Base-by-base conservation (phyloP, 2,329 filamentous ascomycete genomes). In the Microsporum audouinii region DNA sequence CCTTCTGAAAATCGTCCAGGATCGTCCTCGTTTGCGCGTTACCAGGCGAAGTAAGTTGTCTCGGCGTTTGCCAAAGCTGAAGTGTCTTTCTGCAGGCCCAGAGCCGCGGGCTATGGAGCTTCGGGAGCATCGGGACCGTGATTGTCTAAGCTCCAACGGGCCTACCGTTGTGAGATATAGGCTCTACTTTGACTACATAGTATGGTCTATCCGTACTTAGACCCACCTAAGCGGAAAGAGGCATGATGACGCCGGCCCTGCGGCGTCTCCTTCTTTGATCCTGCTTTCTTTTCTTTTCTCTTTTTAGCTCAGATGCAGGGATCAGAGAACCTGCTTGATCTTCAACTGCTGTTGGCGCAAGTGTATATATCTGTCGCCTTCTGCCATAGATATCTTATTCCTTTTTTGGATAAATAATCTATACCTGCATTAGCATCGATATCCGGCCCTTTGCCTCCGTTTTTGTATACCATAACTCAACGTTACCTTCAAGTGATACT, bases 321-420 rank as follows among this genome's bases (percentile, higher is more conserved):
- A 55, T 55, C 49, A 12, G 29, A 23, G 14, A 10, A 17, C 17
- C 12, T 5, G 29, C 31, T 55, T 55, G 49, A 55, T 55, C 49
- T 33, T 55, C 49, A 8, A 55, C 51, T 36, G 51, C 33, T 55
- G 27, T 3, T 51, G 39, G 14, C 39, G 6, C 45, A 51, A 31
- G 23, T 51, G 45, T 51, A 51, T 55, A 55, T 55, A 55, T 55
- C 33, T 55, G 51, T 55, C 51, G 31, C 51, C 51, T 55, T 55
- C 51, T 12, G 51, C 51, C 51, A 34, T 36, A 55, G 14, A 55
- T 55, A 55, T 29, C 12, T 36, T 36, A 36, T 36, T 55, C 51
- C 51, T 34, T 55, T 55, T 55, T 55, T 55, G 51, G 51, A 43
- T 43, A 43, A n/a, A 55, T n/a, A 34, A 55, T 8, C 8, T 23